Evolutionary conservation across 306 rosid genomes (phyloP).

Genomic region (Vigna trinervia): DNA sequence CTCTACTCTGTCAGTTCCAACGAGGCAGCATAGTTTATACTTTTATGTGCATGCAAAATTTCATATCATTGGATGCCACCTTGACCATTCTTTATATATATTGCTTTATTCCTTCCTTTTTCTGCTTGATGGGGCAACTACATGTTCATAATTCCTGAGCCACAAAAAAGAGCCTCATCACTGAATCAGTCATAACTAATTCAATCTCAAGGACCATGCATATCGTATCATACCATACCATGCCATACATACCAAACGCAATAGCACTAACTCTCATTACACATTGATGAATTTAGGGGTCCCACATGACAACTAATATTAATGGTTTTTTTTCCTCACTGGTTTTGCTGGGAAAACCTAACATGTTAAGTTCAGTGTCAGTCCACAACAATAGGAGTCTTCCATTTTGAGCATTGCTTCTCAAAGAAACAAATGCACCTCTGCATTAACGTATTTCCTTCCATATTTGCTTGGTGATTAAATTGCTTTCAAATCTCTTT

Average conservation of each 20-base stretch:
- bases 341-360: background rate
- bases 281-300: constrained; percentile 36
- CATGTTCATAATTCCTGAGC: constrained; percentile 27
- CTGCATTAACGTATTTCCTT: background rate
- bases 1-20: constrained; percentile 20
- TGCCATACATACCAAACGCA: constrained; percentile 8
- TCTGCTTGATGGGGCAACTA: constrained; percentile 29
- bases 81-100: constrained; percentile 32
- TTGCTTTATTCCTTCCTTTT: constrained; percentile 30
- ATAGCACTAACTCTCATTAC: constrained; percentile 29
- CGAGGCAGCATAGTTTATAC: constrained; percentile 6
- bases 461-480: constrained; percentile 21
- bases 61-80: constrained; percentile 40
- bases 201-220: constrained; percentile 36
- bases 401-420: constrained; percentile 37
- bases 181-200: constrained; percentile 35
- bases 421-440: constrained; percentile 4
- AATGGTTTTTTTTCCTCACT: constrained; percentile 23
- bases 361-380: constrained; percentile 37
- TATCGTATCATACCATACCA: background rate
- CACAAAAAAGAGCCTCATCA: constrained; percentile 9
- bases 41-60: constrained; percentile 23
- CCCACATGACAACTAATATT: constrained; percentile 48
- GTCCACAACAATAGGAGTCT: constrained; percentile 1
- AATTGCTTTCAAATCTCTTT: constrained; percentile 34